These are phyloP conservation scores for Torrubiella hemipterigena DNA, from an alignment of 2,329 filamentous ascomycete genomes.

Conservation along the genomic window DNA sequence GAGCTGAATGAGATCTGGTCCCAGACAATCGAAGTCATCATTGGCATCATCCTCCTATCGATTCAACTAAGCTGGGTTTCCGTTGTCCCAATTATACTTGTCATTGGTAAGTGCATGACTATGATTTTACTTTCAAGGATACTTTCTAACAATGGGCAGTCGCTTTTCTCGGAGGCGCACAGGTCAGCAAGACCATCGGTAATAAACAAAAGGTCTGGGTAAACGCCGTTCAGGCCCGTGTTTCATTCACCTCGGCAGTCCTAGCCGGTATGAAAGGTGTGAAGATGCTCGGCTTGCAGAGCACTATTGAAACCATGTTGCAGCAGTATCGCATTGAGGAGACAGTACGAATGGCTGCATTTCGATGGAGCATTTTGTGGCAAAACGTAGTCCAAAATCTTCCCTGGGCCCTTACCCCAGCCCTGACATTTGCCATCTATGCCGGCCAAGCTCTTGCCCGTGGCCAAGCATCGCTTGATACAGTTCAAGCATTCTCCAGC, in stretches of 20 bases:
- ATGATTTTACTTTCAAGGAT: too few relatives aligned
- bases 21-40: conserved; percentile 1
- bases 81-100: neutral
- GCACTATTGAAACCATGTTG: neutral
- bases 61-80: conserved; percentile 1
- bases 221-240: conserved; percentile 1
- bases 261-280: neutral
- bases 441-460: conserved; percentile 1
- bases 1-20: conserved; percentile 1
- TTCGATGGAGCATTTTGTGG: conserved; percentile 1
- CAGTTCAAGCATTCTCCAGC: neutral
- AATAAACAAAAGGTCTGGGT: conserved; percentile 1
- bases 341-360: conserved; percentile 1
- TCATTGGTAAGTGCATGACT: too few relatives aligned
- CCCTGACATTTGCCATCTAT: conserved; percentile 1
- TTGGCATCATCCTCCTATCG: conserved; percentile 1
- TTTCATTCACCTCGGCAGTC: neutral
- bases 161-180: neutral
- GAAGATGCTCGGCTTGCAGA: conserved; percentile 1
- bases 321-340: conserved; percentile 1
- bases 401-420: conserved; percentile 1
- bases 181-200: conserved; percentile 1
- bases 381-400: neutral
- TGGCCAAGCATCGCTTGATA: neutral
- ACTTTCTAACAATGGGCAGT: too few relatives aligned